Percentiles rank a stretch among this genome's conserved stretches.
phyloP scores from a whole-genome alignment of 1,139 yeast species.

The Candida dubliniensis region DNA sequence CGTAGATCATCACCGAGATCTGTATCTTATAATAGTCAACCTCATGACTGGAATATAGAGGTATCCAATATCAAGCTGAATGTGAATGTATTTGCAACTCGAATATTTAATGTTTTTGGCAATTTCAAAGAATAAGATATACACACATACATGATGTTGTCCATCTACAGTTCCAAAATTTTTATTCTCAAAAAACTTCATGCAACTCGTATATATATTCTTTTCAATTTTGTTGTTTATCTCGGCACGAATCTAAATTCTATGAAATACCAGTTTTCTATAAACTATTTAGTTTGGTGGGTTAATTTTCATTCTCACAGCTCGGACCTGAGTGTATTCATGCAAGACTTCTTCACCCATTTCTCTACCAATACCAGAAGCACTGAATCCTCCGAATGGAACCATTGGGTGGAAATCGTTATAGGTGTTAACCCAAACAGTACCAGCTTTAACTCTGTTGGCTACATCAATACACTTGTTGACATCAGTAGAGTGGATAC shows the following conservation, averaged over 20 bases:
- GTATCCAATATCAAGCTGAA: too few species aligned
- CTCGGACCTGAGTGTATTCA: conserved; percentile 80
- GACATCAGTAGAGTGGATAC: conserved; percentile 70
- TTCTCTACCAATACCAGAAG: conserved; percentile 91
- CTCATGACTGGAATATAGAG: too few species aligned
- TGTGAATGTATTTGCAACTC: too few species aligned
- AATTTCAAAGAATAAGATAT: too few species aligned
- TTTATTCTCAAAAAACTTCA: too few species aligned
- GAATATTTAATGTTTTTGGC: too few species aligned
- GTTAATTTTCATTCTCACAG: conserved; percentile 53
- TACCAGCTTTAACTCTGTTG: conserved; percentile 72
- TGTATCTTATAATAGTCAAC: too few species aligned
- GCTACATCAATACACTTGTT: conserved; percentile 70
- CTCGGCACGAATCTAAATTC: background rate
- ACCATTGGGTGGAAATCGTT: conserved; percentile 80
- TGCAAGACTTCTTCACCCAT: conserved; percentile 84
- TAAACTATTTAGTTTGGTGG: background rate
- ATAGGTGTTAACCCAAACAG: conserved; percentile 83
- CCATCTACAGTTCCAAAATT: too few species aligned
- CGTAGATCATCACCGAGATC: too few species aligned
- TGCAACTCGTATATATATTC: too few species aligned
- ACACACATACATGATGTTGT: too few species aligned
- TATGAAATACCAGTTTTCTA: background rate
- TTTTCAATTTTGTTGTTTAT: too few species aligned
- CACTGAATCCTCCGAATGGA: conserved; percentile 85